Percentiles rank a stretch among this genome's conserved stretches.
phyloP scores from a whole-genome alignment of 768 basidiomycete genomes.

The Rhodotorula taiwanensis region DNA sequence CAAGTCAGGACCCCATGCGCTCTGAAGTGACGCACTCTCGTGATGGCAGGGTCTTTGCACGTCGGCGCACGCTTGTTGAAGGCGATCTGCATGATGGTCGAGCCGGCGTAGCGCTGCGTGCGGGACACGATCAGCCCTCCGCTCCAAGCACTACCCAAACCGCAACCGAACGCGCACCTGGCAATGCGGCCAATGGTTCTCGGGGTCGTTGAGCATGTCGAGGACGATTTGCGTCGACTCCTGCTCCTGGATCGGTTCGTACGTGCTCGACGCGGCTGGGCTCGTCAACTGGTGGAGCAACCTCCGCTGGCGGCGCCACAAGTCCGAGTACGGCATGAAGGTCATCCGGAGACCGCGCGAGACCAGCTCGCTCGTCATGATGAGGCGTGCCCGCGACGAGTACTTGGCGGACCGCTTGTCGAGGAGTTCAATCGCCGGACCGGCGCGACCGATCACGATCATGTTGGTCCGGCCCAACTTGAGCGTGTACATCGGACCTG shows the following conservation, averaged over 20 bases:
- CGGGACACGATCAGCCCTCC: neutral
- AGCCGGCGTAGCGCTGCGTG: slow-evolving; percentile 1
- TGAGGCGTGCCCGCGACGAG: slow-evolving; percentile 35
- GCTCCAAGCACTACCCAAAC: neutral
- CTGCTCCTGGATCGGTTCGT: slow-evolving; percentile 39
- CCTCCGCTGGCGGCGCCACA: slow-evolving; percentile 35
- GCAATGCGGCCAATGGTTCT: slow-evolving; percentile 36
- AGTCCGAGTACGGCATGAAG: slow-evolving; percentile 39
- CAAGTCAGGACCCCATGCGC: too few species aligned
- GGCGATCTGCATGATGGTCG: slow-evolving; percentile 28
- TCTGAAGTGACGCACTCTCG: slow-evolving; percentile 9
- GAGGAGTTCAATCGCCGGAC: slow-evolving; percentile 36
- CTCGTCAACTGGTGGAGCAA: slow-evolving; percentile 37
- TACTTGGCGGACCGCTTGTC: slow-evolving; percentile 38
- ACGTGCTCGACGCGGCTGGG: slow-evolving; percentile 29
- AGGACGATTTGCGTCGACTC: slow-evolving; percentile 32
- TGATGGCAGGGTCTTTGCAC: slow-evolving; percentile 35
- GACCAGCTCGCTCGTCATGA: slow-evolving; percentile 37
- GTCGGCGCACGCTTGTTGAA: slow-evolving; percentile 37
- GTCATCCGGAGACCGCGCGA: slow-evolving; percentile 36
- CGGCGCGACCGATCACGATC: slow-evolving; percentile 35
- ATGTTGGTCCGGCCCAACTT: slow-evolving; percentile 32
- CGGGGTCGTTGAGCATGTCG: slow-evolving; percentile 33
- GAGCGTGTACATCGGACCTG: slow-evolving; percentile 38
- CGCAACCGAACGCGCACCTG: slow-evolving; percentile 5